Conservation (phyloP, 805 yeast genomes). For the Yarrowia keelungensis region DNA sequence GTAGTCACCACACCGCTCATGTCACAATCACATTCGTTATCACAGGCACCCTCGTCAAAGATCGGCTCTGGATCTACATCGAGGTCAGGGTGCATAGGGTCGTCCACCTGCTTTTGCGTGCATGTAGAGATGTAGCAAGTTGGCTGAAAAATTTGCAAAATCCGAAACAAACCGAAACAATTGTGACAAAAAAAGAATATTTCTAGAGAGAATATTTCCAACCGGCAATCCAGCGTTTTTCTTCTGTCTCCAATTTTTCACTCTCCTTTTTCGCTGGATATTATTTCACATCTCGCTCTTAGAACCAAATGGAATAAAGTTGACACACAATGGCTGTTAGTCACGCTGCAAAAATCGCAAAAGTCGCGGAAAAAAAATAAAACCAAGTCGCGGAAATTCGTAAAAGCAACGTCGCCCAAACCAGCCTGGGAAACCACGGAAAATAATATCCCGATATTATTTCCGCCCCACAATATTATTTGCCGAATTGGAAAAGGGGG, state of each 20-base stretch:
- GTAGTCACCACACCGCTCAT: neutral
- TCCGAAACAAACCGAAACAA: neutral
- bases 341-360: neutral
- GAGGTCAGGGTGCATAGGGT: conserved; percentile 23
- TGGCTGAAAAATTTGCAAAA: neutral
- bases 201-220: too few species aligned
- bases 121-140: neutral
- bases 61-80: conserved; percentile 15
- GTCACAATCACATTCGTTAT: conserved; percentile 1
- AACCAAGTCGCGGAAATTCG: neutral
- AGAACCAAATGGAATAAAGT: conserved; percentile 6
- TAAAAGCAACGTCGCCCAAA: neutral
- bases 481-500: conserved; percentile 7
- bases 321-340: conserved; percentile 15
- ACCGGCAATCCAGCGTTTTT: too few species aligned
- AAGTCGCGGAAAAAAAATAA: neutral
- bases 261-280: too few species aligned
- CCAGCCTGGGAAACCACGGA: neutral
- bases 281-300: conserved; percentile 3
- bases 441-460: neutral
- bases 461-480: conserved; percentile 23
- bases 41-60: conserved; percentile 7
- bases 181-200: too few species aligned
- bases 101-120: conserved; percentile 21
- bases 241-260: too few species aligned